Evolutionary conservation across 1,139 yeast genomes (phyloP), one percentile per base, ranked within the genome.

Genomic region (Meyerozyma smithsonii): DNA sequence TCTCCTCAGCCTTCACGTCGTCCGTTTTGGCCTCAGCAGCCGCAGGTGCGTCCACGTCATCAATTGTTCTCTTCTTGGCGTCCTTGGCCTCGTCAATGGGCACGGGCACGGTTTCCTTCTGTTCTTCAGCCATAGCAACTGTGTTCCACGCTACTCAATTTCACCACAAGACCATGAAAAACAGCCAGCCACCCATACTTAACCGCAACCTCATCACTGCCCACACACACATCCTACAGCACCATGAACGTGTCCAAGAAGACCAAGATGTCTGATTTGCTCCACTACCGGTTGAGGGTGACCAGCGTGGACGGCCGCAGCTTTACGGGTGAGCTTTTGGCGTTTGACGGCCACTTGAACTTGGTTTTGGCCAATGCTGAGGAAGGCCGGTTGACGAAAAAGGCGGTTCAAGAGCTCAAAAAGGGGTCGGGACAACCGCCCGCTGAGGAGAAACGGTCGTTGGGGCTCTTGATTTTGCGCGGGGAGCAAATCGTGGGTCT

Each of bases 401-500:
- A 80, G 48, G 75, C 81, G 20, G 55, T 53, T 35, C 58, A 55
- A 37, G 72, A 66, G 39, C 66, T 74, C 48, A 64, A 64, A 44
- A 66, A 62, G 46, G 40, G 45, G 18, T 54, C 47, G 3, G 41
- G 39, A 43, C 54, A 46, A 44, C 47, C 45, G 45, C 48, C 55
- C 58, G 60, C 45, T 52, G 86, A 81, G 48, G 82, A 81, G 42
- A 84, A 81, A 55, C 68, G 97, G 42, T 66, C 80, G 2, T 62
- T 92, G 33, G 98, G 98, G 0, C 71, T 92, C 41, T 75, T 87
- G 6, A 84, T 92, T 30, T 65, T 92, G 37, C 74, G 98, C 49
- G 98, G 98, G 2, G 97, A 87, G 48, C 88, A 84, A 48, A 79
- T 92, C 23, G 80, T 92, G n/a, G 79, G 94, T 36, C 74, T 90